A percentile compares a stretch with the other conserved stretches of the same genome.
Conservation (phyloP, 2,329 filamentous ascomycete species). For the Magnaporthiopsis poae region DNA sequence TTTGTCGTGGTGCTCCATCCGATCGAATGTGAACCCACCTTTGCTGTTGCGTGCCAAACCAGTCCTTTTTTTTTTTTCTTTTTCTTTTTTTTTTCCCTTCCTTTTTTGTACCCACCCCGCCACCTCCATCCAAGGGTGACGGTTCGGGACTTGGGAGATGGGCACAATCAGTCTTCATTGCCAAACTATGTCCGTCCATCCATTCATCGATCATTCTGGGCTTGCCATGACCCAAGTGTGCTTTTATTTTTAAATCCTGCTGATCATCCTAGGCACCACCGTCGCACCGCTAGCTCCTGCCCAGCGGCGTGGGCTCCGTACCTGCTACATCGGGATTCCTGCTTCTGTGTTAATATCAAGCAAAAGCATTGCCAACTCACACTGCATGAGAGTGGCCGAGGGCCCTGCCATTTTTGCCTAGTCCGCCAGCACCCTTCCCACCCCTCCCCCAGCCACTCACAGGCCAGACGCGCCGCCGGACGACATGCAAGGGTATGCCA, state of each 20-base stretch:
- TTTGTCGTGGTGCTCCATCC: not conserved
- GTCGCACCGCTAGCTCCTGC: no score
- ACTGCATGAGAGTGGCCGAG: constrained; percentile 52
- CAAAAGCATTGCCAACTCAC: constrained; percentile 63
- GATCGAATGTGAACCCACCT: not conserved
- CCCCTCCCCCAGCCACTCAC: constrained; percentile 15
- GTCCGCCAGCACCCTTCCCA: constrained; percentile 15
- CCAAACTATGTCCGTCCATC: no score
- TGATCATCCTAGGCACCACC: no score
- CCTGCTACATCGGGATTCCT: constrained; percentile 26
- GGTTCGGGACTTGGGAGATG: no score
- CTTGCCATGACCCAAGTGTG: no score
- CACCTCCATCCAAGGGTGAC: not conserved
- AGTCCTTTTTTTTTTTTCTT: not conserved
- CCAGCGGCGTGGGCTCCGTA: no score
- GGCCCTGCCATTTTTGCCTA: constrained; percentile 27
- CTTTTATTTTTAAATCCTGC: no score
- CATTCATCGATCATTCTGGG: no score
- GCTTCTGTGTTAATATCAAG: constrained; percentile 41
- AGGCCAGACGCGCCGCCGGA: constrained; percentile 7
- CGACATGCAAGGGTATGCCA: constrained; percentile 24
- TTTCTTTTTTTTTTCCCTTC: not conserved
- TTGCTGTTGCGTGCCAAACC: not conserved
- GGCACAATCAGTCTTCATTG: no score
- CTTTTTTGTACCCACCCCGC: not conserved